These are phyloP conservation scores for Phytopythium montanum DNA, from an alignment of 352 stramenopile species.

Conservation along the genomic window DNA sequence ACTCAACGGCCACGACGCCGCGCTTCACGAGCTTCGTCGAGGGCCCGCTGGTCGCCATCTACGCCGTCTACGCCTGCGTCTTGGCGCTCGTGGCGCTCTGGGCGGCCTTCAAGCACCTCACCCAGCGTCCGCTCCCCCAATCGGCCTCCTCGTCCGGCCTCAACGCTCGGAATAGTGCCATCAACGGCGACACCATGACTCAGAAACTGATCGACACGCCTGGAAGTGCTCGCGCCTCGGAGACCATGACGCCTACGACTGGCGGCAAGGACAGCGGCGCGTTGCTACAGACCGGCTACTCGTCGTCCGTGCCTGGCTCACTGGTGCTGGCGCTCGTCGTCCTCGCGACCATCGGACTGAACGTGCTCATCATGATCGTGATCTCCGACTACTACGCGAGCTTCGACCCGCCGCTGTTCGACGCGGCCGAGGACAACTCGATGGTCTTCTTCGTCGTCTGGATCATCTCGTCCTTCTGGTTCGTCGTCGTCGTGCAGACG, in stretches of 20 bases:
- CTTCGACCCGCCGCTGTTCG: constrained; percentile 26
- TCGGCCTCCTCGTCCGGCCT: neutral
- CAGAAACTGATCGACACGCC: constrained; percentile 9
- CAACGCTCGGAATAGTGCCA: constrained; percentile 1
- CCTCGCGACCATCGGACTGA: constrained; percentile 32
- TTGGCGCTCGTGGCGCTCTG: constrained; percentile 5
- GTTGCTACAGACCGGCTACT: constrained; percentile 24
- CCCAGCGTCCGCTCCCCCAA: neutral
- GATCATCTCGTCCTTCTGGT: constrained; percentile 12
- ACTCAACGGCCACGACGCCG: constrained; percentile 8
- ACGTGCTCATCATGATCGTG: constrained; percentile 40
- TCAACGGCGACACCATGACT: constrained; percentile 3
- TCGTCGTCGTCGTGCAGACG: constrained; percentile 16
- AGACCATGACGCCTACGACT: neutral
- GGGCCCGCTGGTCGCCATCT: constrained; percentile 21
- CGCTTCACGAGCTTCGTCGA: constrained; percentile 24
- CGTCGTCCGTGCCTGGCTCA: constrained; percentile 6
- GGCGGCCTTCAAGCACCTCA: constrained; percentile 2
- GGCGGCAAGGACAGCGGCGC: neutral
- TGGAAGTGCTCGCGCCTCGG: neutral
- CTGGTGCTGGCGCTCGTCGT: constrained; percentile 37
- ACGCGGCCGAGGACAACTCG: constrained; percentile 15
- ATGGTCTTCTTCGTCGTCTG: constrained; percentile 27
- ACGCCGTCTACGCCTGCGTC: constrained; percentile 18
- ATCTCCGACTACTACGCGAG: constrained; percentile 48